phyloP scores from a whole-genome alignment of 257 asterid species.

The Rehmannia glutinosa region DNA sequence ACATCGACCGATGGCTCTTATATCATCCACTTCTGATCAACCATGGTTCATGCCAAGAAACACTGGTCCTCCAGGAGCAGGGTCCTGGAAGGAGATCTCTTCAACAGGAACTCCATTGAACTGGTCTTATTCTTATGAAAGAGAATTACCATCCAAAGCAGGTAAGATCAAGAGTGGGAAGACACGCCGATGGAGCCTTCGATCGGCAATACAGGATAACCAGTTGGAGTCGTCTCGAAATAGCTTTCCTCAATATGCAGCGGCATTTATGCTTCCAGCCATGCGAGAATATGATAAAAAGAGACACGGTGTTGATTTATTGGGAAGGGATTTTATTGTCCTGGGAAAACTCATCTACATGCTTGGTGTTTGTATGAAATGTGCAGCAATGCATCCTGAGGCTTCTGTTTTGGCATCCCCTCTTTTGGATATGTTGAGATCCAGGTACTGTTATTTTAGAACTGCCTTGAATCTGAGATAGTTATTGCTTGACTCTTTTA shows the following conservation, averaged over 20 bases:
- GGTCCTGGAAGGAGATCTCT: conserved; percentile 81
- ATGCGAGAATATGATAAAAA: conserved; percentile 87
- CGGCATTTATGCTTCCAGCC: conserved; percentile 92
- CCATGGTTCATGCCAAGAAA: conserved; percentile 81
- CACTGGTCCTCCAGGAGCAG: conserved; percentile 69
- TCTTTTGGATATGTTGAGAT: conserved; percentile 79
- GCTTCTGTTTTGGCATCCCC: conserved; percentile 86
- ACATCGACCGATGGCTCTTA: conserved; percentile 31
- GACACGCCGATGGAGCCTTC: conserved; percentile 74
- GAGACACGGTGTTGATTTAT: conserved; percentile 89
- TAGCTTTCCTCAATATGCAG: conserved; percentile 81
- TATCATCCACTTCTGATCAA: conserved; percentile 58
- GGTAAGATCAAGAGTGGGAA: conserved; percentile 56
- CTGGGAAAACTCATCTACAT: conserved; percentile 80
- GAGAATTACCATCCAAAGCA: conserved; percentile 72
- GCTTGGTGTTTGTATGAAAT: conserved; percentile 92
- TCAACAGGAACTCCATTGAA: conserved; percentile 65
- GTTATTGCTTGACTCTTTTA: neutral
- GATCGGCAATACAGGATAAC: conserved; percentile 33
- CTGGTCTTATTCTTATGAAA: conserved; percentile 85
- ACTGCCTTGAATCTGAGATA: conserved; percentile 1
- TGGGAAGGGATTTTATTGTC: conserved; percentile 82
- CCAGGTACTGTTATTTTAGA: conserved; percentile 45
- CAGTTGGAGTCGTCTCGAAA: conserved; percentile 55
- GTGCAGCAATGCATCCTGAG: conserved; percentile 96